These are phyloP conservation scores for Pleurotus pulmonarius DNA, from an alignment of 768 basidiomycete species.

Conservation along the genomic window DNA sequence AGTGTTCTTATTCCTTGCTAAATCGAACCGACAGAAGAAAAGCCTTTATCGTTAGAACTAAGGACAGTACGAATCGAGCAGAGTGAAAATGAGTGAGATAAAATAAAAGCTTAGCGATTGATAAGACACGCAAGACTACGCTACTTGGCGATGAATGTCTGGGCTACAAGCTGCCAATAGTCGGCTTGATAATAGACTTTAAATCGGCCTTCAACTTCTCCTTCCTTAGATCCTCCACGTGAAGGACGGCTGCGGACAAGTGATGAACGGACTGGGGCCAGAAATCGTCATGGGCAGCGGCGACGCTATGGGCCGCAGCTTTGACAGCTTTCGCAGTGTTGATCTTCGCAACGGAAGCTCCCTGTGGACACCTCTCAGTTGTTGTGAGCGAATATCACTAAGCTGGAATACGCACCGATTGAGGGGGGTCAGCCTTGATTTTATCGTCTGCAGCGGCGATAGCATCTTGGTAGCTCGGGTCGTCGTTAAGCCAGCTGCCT, in stretches of 20 bases:
- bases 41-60: too few relatives aligned
- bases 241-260: not conserved
- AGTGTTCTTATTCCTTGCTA: too few relatives aligned
- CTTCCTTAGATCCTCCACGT: not conserved
- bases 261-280: not conserved
- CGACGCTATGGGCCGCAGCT: not conserved
- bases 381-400: not conserved
- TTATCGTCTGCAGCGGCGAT: conserved; percentile 2
- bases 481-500: not conserved
- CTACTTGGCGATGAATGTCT: not conserved
- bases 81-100: too few relatives aligned
- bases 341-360: not conserved
- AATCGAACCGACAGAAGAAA: too few relatives aligned
- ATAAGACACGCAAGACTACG: too few relatives aligned
- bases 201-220: not conserved
- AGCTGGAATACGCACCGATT: not conserved
- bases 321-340: not conserved
- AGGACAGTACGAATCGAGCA: too few relatives aligned
- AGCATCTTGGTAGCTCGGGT: conserved; percentile 3
- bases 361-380: not conserved
- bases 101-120: too few relatives aligned
- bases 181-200: not conserved
- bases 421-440: not conserved
- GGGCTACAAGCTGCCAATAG: not conserved
- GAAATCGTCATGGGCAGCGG: not conserved